Evolutionary conservation across 192 early-diverging fungal genomes (phyloP), one percentile per base, ranked within the genome.

Genomic region (Coemansia asiatica): DNA sequence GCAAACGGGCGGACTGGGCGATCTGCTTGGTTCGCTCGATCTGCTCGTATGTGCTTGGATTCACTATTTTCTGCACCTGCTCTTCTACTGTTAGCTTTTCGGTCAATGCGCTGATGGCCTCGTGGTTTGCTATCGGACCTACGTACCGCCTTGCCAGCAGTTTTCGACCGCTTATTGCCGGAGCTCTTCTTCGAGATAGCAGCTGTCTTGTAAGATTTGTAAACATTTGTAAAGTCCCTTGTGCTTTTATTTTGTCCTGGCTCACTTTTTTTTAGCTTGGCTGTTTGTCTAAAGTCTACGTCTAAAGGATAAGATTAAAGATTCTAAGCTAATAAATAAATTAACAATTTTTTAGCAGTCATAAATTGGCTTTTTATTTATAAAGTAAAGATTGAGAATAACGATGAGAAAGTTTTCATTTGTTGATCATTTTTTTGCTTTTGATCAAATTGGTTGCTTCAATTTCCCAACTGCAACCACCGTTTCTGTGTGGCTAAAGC

Each of bases 11-110:
- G 19, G 23, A 35, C 27, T 71, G 72, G 18, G 69, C 53, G 5
- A 68, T 49, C 16, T 65, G 47, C n/a, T 63, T 66, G 8, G 60
- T 66, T 0, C 56, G 57, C 18, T 58, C 53, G 64, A 81, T 74
- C 51, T 51, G 57, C 12, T 53, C 36, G 66, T 74, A 67, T 2
- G 50, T 64, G 26, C 64, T 68, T 22, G 78, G 78, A 44, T 72
- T 38, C 22, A 75, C 67, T 51, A 81, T 68, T 53, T 63, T 61
- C 33, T 50, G 59, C 18, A 81, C 63, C 28, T 53, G 64, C 31
- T 47, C 33, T 2, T 50, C 50, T 13, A 81, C 4, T 0, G 56
- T 33, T 19, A 9, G 27, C 13, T 38, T 33, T 1, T 0, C 1
- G 35, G 44, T 54, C 28, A 16, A 23, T n/a, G 49, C 55, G 22